phyloP scores from a whole-genome alignment of 2,329 filamentous ascomycete genomes.

The Fusarium foetens region DNA sequence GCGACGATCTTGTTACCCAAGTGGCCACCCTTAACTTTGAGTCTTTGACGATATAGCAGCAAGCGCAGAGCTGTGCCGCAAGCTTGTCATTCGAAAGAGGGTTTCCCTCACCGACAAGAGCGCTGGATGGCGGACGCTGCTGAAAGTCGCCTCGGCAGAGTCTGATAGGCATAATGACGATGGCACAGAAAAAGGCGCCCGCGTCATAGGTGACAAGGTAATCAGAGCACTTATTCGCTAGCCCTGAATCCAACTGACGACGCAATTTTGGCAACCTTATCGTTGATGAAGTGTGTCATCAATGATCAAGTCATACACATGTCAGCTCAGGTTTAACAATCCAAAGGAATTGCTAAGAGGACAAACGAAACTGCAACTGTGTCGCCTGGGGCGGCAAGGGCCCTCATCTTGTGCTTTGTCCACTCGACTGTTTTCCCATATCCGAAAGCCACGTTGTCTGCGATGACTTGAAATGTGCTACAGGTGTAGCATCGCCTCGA shows the following conservation, averaged over 20 bases:
- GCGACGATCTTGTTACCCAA: neutral
- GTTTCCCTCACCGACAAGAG: conserved; percentile 13
- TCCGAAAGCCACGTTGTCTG: conserved; percentile 10
- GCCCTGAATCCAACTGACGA: conserved; percentile 17
- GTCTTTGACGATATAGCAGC: conserved; percentile 5
- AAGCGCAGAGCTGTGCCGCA: conserved; percentile 26
- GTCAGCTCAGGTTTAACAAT: conserved; percentile 21
- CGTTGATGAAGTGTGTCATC: neutral
- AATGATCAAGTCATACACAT: conserved; percentile 17
- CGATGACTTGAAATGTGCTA: conserved; percentile 20
- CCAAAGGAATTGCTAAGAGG: conserved; percentile 6
- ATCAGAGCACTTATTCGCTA: conserved; percentile 13
- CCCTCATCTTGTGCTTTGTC: conserved; percentile 4
- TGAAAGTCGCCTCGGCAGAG: neutral
- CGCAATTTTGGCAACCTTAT: neutral
- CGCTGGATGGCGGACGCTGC: conserved; percentile 5
- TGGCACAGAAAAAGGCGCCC: conserved; percentile 20
- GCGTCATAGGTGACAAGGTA: conserved; percentile 1
- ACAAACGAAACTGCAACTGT: conserved; percentile 15
- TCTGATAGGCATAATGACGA: neutral
- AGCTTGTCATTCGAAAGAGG: conserved; percentile 10
- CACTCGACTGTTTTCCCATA: conserved; percentile 1
- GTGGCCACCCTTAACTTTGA: neutral
- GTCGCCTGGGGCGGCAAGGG: conserved; percentile 9
- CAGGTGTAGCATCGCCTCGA: conserved; percentile 9